Percentiles rank a stretch among this genome's conserved stretches.
phyloP scores from a whole-genome alignment of 495 filamentous ascomycete species.

The Gamarada debralockiae region DNA sequence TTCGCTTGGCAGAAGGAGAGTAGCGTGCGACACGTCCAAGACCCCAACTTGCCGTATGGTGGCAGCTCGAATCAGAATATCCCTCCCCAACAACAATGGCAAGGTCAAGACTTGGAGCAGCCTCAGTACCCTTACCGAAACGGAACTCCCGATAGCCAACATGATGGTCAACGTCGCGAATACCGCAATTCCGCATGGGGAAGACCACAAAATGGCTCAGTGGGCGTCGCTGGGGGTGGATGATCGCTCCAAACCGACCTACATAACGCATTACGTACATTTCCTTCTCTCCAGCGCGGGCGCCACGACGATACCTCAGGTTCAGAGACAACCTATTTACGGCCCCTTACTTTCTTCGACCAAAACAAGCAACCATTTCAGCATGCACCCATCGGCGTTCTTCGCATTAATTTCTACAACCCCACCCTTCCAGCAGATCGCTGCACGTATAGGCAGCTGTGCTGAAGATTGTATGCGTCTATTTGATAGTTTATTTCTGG shows the following conservation, averaged over 20 bases:
- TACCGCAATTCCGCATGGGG: constrained; percentile 53
- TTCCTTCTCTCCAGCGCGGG: constrained; percentile 5
- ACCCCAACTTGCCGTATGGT: constrained; percentile 41
- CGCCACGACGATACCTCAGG: constrained; percentile 7
- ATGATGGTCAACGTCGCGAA: constrained; percentile 34
- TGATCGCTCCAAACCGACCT: constrained; percentile 5
- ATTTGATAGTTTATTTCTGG: constrained; percentile 11
- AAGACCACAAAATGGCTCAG: constrained; percentile 23
- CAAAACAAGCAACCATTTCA: neutral
- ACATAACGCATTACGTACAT: constrained; percentile 20
- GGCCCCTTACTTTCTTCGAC: neutral
- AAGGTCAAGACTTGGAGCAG: constrained; percentile 32
- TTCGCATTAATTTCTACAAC: neutral
- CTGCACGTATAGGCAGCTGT: constrained; percentile 11
- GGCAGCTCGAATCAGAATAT: constrained; percentile 28
- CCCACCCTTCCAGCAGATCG: neutral
- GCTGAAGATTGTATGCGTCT: constrained; percentile 20
- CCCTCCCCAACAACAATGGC: constrained; percentile 41
- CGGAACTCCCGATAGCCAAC: constrained; percentile 27
- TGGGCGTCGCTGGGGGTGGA: constrained; percentile 25
- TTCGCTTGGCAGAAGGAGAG: constrained; percentile 75
- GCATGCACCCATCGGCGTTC: constrained; percentile 15
- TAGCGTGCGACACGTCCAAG: constrained; percentile 74
- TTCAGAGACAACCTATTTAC: no score
- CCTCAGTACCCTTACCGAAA: constrained; percentile 28